Evolutionary conservation across 23 red algal species (phyloP).

Genomic region (Gracilaria domingensis): DNA sequence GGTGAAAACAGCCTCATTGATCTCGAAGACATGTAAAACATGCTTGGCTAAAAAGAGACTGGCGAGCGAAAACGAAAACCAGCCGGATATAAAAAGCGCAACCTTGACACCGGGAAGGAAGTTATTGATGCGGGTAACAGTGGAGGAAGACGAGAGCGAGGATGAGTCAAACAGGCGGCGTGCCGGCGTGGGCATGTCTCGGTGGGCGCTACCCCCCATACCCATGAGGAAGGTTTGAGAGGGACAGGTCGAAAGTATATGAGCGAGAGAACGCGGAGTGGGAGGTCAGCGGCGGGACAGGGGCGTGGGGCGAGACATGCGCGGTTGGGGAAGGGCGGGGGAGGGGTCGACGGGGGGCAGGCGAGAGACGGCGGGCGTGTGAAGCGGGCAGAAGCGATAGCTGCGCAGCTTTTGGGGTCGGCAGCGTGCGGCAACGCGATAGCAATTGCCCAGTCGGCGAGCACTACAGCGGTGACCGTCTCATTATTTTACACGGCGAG

Average conservation of each 20-base stretch:
- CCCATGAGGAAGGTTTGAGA: not conserved
- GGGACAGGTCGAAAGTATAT: not conserved
- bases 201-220: slow-evolving; percentile 31
- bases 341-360: slow-evolving; percentile 1
- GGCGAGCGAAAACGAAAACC: slow-evolving; percentile 65
- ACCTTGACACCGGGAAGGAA: slow-evolving; percentile 42
- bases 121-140: not conserved
- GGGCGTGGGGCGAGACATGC: not conserved
- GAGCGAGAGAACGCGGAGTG: not conserved
- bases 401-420: not conserved
- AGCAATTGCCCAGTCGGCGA: not conserved
- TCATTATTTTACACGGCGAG: not conserved
- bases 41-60: slow-evolving; percentile 70
- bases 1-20: slow-evolving; percentile 66
- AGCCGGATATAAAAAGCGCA: slow-evolving; percentile 46
- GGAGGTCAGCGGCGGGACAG: not conserved
- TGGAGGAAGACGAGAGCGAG: slow-evolving; percentile 7
- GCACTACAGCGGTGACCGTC: not conserved
- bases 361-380: not conserved
- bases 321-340: not conserved
- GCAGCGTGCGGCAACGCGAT: not conserved
- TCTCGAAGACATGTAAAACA: slow-evolving; percentile 26
- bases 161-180: slow-evolving; percentile 12
- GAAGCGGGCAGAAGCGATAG: slow-evolving; percentile 23
- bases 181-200: slow-evolving; percentile 8